Evolutionary conservation across 2,329 filamentous ascomycete genomes (phyloP), one percentile per base, ranked within the genome.

Genomic region (Colletotrichum paranaense): DNA sequence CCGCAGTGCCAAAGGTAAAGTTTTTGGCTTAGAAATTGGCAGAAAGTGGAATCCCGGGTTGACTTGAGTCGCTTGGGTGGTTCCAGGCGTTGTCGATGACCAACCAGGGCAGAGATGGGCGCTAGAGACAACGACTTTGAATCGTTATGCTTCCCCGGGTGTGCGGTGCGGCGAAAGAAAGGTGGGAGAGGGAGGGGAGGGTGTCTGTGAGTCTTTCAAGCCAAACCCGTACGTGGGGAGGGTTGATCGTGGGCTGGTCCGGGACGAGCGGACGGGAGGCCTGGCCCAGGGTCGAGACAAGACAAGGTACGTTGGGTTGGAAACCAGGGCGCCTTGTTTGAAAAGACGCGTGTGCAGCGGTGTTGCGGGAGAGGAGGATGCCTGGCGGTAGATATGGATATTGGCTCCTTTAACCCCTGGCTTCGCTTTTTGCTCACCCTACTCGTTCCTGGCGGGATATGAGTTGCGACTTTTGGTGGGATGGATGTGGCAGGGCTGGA

Each of bases 211-310:
- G 52, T 65, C 32, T 56, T 26, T 30, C 28, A 42, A 32, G 52
- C n/a, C 62, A 30, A 46, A 19, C 19, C 38, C 38, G 38, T 42
- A 42, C 14, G 38, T 38, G 42, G 11, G n/a, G 58, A 69, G 49
- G 60, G 46, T 62, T 65, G 67, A 70, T 70, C 60, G 67, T 64
- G 56, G 67, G 32, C 22, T 66, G 67, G 56, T 56, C 66, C 70
- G 70, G 70, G 70, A 73, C 52, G 70, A 14, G 70, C 70, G 70
- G 70, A 65, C 70, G 70, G 67, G 67, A 73, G 56, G 38, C 19
- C 46, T 32, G 58, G 46, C 11, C 32, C 30, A 68, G 53, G 60
- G 70, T 70, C 52, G 35, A 57, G 62, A 24, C 8, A 28, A 28
- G 30, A 24, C 26, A 62, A 46, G 35, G 32, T 42, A 70, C 24